Conservation (phyloP, 805 yeast genomes). For the Ogataea ramenticola region DNA sequence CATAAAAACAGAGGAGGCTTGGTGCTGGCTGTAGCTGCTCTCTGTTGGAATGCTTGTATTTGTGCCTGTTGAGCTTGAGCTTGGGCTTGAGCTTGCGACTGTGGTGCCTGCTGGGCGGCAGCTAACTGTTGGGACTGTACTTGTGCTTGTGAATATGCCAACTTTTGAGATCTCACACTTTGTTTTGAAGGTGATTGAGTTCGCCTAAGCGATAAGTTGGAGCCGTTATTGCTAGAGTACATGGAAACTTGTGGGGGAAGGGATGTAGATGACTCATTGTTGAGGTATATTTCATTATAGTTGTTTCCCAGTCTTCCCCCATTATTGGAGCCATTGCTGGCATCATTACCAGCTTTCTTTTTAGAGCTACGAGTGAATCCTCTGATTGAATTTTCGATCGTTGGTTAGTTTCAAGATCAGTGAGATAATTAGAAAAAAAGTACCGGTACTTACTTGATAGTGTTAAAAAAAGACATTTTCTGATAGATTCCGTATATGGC, state of each 20-base stretch:
- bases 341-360: constrained; percentile 17
- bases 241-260: constrained; percentile 15
- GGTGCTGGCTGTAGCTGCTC: constrained; percentile 6
- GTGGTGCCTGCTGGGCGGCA: constrained; percentile 5
- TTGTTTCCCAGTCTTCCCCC: constrained; percentile 15
- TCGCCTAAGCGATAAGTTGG: constrained; percentile 40
- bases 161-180: constrained; percentile 27
- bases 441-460: constrained; percentile 25
- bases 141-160: constrained; percentile 7
- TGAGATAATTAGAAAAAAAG: neutral
- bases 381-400: constrained; percentile 19
- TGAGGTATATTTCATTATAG: constrained; percentile 16
- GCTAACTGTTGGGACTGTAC: constrained; percentile 15
- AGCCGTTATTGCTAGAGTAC: constrained; percentile 34
- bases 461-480: constrained; percentile 33
- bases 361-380: constrained; percentile 49
- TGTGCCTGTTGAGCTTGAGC: constrained; percentile 4
- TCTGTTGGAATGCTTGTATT: constrained; percentile 3
- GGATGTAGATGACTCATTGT: constrained; percentile 16
- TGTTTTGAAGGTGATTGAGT: constrained; percentile 40
- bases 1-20: constrained; percentile 64
- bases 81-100: constrained; percentile 2
- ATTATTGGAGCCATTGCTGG: neutral
- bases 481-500: no score
- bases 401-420: constrained; percentile 6